Evolutionary conservation across 2,329 filamentous ascomycete species (phyloP), one percentile per base, ranked within the genome.

Genomic region (Penicillium brasilianum): DNA sequence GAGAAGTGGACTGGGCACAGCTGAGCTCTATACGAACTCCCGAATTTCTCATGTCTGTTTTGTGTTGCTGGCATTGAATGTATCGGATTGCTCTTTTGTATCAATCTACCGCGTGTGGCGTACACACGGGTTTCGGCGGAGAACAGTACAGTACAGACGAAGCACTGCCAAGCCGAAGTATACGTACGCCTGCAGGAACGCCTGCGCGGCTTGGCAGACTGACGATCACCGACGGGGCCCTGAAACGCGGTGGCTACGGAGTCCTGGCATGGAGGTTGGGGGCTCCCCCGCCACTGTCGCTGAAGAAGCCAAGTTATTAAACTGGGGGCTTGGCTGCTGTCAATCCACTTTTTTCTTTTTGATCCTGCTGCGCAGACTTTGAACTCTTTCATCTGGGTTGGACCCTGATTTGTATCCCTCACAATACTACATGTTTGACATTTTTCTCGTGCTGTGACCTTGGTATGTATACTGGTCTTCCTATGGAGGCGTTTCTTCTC

Each of bases 271-370:
- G 22, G 44, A 18, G 44, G 22, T 48, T 48, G 22, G 44, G 44
- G 44, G 14, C 32, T 34, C 20, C 48, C 46, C 48, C 48, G 30
- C 48, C 48, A 50, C 48, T 28, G 25, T 28, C 6, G 25, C 25
- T 50, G 30, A 34, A 50, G 30, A 50, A 34, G 39, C 49, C 36
- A 39, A 58, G 57, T 57, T 43, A 57, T 60, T 62, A 60, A 60
- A 52, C 30, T 55, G 54, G 58, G 25, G 53, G 28, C 30, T 48
- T 43, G 25, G 25, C 44, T 48, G 25, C 44, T 48, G 44, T 48
- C 18, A 50, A 28, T 50, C n/a, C 48, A 50, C 37, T 37, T 39
- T 22, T 30, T 48, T n/a, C n/a, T 37, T 28, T 30, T 22, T 11
- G 25, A 18, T 20, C 22, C 9, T 46, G 16, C 10, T n/a, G 6